Base-by-base conservation (phyloP, 345 rosid species). In the Lepidium sativum region DNA sequence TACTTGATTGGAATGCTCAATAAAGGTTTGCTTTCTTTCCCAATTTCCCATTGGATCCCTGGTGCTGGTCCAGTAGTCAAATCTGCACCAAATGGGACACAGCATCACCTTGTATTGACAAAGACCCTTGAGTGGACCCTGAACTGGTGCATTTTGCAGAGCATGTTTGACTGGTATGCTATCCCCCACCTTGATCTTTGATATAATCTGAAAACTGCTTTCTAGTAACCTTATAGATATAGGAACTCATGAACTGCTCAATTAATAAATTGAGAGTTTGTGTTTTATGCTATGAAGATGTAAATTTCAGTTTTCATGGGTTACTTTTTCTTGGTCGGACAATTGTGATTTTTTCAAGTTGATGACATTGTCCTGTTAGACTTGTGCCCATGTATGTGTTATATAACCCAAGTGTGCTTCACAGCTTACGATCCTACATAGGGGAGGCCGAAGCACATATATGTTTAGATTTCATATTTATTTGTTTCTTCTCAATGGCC, bases 111-210 rank as follows among this genome's bases (percentile, higher is more conserved):
- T 33, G 84, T 91, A 21, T 77, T 95, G 54, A 86, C 98, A 45
- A 95, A 95, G 83, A 87, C 97, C 70, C 91, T 95, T 51, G 96
- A 91, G 54, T 95, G 99, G 99, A 91, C 91, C 59, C 80, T 95
- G 47, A 95, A 87, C 80, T 95, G 98, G 98, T 95, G 98, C 77
- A 87, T 95, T 75, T 74, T 95, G 76, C 97, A 95, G 81, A 88
- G 94, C 88, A 91, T 95, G 99, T 91, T 95, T 84, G 98, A 95
- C 63, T 75, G 96, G 99, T 95, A 82, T 61, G 81, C 18, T 60
- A 68, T 68, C 42, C 56, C 53, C 43, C 39, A 38, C 5, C 15
- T 57, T 20, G 11, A 35, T 43, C 35, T 52, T 11, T 57, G 16
- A 23, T 58, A 32, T 64, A 11, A 32, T 56, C 14, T 21, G 16